Conservation (phyloP, 176 grass and related monocot genomes). For the Carex cristatella region DNA sequence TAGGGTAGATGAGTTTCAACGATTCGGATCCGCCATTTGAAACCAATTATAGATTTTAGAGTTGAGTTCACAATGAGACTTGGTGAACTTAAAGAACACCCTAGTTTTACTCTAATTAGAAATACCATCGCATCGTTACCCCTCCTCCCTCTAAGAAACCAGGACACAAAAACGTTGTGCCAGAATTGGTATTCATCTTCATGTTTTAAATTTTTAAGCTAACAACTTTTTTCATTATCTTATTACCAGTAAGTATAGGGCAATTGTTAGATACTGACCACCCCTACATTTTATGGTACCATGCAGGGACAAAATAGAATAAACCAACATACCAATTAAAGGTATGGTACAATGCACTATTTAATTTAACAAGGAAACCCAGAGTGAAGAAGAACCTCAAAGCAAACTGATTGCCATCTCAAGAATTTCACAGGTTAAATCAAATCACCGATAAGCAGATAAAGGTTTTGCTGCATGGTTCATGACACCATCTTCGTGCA, state of each 20-base stretch:
- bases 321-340: neutral
- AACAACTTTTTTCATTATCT: neutral
- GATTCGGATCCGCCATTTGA: no score
- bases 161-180: neutral
- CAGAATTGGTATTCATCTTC: neutral
- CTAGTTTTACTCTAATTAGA: neutral
- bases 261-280: neutral
- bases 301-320: neutral
- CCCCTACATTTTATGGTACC: neutral
- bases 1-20: no score
- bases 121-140: neutral
- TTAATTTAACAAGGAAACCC: neutral
- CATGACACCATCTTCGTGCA: neutral
- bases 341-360: neutral
- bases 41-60: no score
- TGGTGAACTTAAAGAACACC: no score
- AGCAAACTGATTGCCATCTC: neutral
- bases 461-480: neutral
- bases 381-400: neutral
- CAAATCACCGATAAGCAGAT: neutral
- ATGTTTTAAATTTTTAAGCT: neutral
- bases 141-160: neutral
- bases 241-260: neutral
- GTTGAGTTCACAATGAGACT: no score
- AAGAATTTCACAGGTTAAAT: neutral